Evolutionary conservation across 371 early-diverging fungal species (phyloP).

Genomic region (Mortierella sp.): DNA sequence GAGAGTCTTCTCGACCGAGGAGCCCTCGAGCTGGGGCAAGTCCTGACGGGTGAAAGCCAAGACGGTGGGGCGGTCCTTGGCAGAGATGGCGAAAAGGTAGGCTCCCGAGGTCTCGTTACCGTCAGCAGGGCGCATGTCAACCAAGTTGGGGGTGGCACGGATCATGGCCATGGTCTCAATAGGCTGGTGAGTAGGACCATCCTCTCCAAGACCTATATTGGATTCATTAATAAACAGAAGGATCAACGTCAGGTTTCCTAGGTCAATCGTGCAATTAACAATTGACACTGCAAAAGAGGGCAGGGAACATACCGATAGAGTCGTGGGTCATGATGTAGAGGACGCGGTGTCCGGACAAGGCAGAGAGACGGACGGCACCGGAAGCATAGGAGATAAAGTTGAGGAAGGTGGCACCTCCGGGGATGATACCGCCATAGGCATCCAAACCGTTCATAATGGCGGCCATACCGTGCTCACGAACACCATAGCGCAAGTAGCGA

Average conservation of each 20-base stretch:
- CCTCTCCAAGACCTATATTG: constrained; percentile 79
- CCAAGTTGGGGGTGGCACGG: constrained; percentile 96
- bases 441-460: constrained; percentile 97
- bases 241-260: neutral
- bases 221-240: neutral
- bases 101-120: constrained; percentile 97
- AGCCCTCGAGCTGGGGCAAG: constrained; percentile 91
- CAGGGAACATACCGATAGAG: constrained; percentile 84
- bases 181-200: constrained; percentile 99
- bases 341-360: constrained; percentile 92
- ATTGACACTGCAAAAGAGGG: neutral
- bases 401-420: constrained; percentile 97
- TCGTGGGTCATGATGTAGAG: constrained; percentile 99
- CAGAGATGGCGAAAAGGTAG: constrained; percentile 86
- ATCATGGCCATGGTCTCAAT: constrained; percentile 96
- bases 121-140: constrained; percentile 95
- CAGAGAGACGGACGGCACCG: constrained; percentile 90
- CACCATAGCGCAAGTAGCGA: constrained; percentile 97
- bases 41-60: constrained; percentile 97
- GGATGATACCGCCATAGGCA: constrained; percentile 92
- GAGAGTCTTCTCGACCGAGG: constrained; percentile 83
- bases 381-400: constrained; percentile 79
- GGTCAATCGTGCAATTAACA: neutral
- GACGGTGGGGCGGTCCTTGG: constrained; percentile 84
- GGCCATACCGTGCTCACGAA: constrained; percentile 99